Base-by-base conservation (phyloP, 805 yeast species). In the Starmerella khaoyaiensis region DNA sequence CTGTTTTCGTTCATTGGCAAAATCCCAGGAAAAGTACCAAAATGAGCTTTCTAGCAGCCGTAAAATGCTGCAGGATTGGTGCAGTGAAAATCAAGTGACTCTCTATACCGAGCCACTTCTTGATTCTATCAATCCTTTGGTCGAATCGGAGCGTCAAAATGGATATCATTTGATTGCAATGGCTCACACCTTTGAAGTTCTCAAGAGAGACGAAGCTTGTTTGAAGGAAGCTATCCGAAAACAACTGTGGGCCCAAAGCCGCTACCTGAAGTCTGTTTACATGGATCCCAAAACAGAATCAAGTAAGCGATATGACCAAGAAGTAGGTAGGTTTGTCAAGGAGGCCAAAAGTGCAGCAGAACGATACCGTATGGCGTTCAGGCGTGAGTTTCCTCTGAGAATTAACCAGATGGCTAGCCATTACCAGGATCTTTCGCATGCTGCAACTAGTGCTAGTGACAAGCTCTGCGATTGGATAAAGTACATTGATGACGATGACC, bases 201-300 rank as follows among this genome's bases (percentile, higher is more conserved):
- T 51, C 8, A 43, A 39, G 23, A 16, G 31, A 17, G 48, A 49
- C 12, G 56, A 52, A 30, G 41, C 39, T 4, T 9, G 20, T 7
- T 36, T 41, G 19, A 39, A 41, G 21, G 21, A 27, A 17, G 15
- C 33, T 2, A 28, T 34, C 15, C 36, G 36, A 27, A 40, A 35
- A 4, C 37, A 37, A 20, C 15, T 11, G 1, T 26, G 20, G 14
- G 49, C 50, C 3, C 52, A 49, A 27, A 35, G 36, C 28, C 33
- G 34, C 8, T 48, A 41, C 35, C 45, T 46, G 34, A 42, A 42
- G 27, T 43, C 49, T 1, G 14, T 48, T 28, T 50, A 50, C 20
- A 12, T 12, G 22, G 18, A 29, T 10, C 7, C 15, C 19, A 15
- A 17, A 19, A 24, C n/a, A 9, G 21, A 12, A 17, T 39, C 37